Base-by-base conservation (phyloP, 163 green algal genomes). In the Scenedesmus sp. region DNA sequence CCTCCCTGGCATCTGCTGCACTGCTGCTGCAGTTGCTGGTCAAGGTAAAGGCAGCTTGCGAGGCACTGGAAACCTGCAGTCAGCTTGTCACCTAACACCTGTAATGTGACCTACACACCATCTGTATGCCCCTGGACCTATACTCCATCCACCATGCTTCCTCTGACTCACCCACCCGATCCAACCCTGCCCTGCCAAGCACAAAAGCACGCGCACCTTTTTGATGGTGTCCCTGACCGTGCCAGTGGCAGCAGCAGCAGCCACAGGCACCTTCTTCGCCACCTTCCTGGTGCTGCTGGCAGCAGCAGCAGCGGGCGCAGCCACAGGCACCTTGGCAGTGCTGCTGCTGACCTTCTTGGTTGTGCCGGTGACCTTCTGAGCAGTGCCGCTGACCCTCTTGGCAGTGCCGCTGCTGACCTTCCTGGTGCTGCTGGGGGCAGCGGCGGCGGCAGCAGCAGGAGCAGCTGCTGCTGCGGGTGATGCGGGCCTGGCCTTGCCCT, bases 191-290 rank as follows among this genome's bases (percentile, higher is more conserved):
- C 59, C 59, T 10, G 59, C 8, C 59, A 15, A 15, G 8, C 8
- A 64, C 59, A 64, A 64, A 10, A 15, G 9, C n/a, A 34, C 5
- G 8, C 62, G 15, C 66, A 83, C 85, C 85, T 85, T 83, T 18
- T 87, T 91, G 60, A 91, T 82, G 26, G 64, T 82, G 62, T n/a
- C 16, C 64, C n/a, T 89, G 26, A 82, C 84, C n/a, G 84, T 23
- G 84, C 84, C 60, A 46, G 13, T 73, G n/a, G 60, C 84, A 79
- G 84, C 16, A 8, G n/a, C 60, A 23, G 84, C 46, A 55, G 57
- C 87, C 46, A 73, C 74, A 59, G 79, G 26, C 7, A 66, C 79
- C 79, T 66, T 85, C 34, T 56, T 84, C n/a, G 46, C 76, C 9
- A 84, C 46, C 79, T 85, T 85, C 1, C 13, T 13, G n/a, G 73